These are phyloP conservation scores for Alternaria longipes DNA, from an alignment of 2,329 filamentous ascomycete genomes.

Conservation along the genomic window DNA sequence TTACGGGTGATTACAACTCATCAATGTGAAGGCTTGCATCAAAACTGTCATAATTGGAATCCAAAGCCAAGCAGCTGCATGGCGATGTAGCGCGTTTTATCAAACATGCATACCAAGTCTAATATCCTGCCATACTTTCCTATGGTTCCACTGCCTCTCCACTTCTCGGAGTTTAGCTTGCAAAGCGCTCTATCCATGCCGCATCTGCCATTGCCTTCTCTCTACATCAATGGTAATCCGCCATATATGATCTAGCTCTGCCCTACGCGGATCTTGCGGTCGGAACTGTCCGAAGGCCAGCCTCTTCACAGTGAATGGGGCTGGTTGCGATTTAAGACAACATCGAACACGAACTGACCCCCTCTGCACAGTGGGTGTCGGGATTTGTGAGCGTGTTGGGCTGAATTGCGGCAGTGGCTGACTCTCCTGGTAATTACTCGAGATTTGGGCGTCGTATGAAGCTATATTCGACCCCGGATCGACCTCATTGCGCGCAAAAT, in stretches of 20 bases:
- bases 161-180: neutral
- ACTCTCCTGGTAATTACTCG: neutral
- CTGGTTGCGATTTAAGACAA: neutral
- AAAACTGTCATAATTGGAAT: neutral
- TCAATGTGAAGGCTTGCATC: neutral
- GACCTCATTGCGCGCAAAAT: neutral
- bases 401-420: neutral
- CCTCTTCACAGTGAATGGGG: neutral
- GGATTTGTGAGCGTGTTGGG: neutral
- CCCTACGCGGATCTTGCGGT: neutral
- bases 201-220: neutral
- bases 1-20: neutral
- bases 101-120: neutral
- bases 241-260: neutral
- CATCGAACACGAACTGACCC: neutral
- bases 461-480: neutral
- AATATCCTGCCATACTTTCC: neutral
- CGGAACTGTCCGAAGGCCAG: neutral
- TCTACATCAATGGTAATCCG: neutral
- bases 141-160: neutral
- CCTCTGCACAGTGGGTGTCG: neutral
- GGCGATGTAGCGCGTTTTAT: neutral
- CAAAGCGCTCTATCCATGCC: neutral
- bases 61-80: neutral
- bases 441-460: neutral